Evolutionary conservation across 2,329 filamentous ascomycete genomes (phyloP), one percentile per base, ranked within the genome.

Genomic region (Fusarium buharicum): DNA sequence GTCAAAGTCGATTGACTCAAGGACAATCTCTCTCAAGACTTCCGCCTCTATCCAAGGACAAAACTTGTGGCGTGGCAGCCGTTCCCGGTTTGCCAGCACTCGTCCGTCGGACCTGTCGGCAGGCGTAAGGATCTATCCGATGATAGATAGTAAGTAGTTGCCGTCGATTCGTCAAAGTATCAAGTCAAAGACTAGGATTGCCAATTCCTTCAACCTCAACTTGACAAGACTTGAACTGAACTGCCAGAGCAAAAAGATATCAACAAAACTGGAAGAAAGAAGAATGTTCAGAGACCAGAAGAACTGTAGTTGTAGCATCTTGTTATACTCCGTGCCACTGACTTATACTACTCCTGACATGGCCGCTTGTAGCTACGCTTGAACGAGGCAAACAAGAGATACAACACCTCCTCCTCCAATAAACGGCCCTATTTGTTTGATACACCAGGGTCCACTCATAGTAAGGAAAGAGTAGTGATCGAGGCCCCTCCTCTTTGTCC

Each of bases 251-350:
- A 12, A 50, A 45, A 16, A 11, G 48, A 46, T 49, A 34, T 50
- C 37, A 20, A 46, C 34, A 60, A 59, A 45, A 38, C 38, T 28
- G 20, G 38, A 50, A 44, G 50, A 46, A 48, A 59, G 30, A 45
- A 48, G 46, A 53, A 36, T 24, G 40, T 52, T 33, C 44, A 47
- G 47, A 66, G 51, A 31, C 38, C 38, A 43, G 28, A 38, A 61
- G 54, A 66, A 47, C 46, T 60, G 64, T 56, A 57, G 55, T 30
- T 40, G 45, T 64, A 55, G 50, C 49, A 68, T 68, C 51, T 27
- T 68, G 55, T 66, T 68, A 68, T 68, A 68, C 44, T 52, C 55
- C 44, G 68, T 70, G 41, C 62, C 43, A 70, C 68, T 63, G 45
- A 60, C 64, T 71, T 65, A 65, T 60, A 61, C 57, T 48, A 44